Base-by-base conservation (phyloP, 2,329 filamentous ascomycete species). In the Polychaeton citri region DNA sequence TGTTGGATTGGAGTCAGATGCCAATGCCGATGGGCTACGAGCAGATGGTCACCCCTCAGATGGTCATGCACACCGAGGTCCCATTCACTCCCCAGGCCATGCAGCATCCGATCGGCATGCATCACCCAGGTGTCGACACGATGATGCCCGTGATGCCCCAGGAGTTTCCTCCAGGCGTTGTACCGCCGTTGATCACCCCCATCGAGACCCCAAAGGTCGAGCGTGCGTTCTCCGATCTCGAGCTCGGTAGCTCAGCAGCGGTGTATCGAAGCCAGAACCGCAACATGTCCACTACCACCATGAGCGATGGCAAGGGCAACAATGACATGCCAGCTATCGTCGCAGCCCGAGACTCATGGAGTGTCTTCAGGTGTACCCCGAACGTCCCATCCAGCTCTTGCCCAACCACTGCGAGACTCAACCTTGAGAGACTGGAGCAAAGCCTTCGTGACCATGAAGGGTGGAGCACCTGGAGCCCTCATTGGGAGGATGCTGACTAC, bases 341-440 rank as follows among this genome's bases (percentile, higher is more conserved):
- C 30, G 59, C 63, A 15, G 66, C 66, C 19, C 66, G 68, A 38
- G 65, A 71, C 38, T 62, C 61, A 6, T 71, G 68, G 68, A 65
- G 62, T 4, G 64, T 63, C 5, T 71, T 71, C 44, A 60, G 66
- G 26, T 72, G 68, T 48, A 68, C 62, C 10, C 65, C 66, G 12
- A 58, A 62, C 16, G 58, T 66, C 30, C 59, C 65, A 10, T 64
- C 66, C 3, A 62, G 57, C 36, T 61, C 61, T 17, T 69, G 66
- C 45, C 68, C 68, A 13, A 64, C 62, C 34, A 71, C 68, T 3
- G 66, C 66, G 12, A 59, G 57, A 36, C 50, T 66, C 33, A 69
- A 71, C 40, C 57, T 72, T 8, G 67, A 71, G 42, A 59, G 62
- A 17, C 50, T 71, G 8, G 67, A 69, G 45, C 59, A 67, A 38